Conservation (phyloP, 352 stramenopile species). For the Blastocystis sp. region DNA sequence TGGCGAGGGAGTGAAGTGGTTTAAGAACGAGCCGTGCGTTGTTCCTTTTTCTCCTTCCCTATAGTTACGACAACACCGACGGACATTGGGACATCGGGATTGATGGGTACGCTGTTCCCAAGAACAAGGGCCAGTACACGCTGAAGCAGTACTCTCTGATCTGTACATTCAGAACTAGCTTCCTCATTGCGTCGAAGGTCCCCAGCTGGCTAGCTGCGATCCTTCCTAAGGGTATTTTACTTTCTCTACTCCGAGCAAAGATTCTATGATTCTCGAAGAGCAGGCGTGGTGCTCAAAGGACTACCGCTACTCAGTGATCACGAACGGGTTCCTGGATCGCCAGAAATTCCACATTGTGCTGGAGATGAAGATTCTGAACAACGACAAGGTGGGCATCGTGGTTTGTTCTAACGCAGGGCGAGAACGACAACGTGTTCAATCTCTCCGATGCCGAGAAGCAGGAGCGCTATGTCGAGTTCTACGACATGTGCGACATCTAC, state of each 20-base stretch:
- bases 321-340: not conserved
- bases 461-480: slow-evolving; percentile 39
- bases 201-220: not conserved
- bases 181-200: slow-evolving; percentile 35
- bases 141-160: not conserved
- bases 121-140: slow-evolving; percentile 57
- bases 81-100: not conserved
- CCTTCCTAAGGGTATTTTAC: not conserved
- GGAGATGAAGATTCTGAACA: slow-evolving; percentile 44
- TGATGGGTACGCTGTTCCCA: slow-evolving; percentile 24
- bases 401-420: not conserved
- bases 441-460: slow-evolving; percentile 22
- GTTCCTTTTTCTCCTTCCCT: not conserved
- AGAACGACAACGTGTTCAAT: slow-evolving; percentile 48
- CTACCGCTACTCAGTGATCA: slow-evolving; percentile 35
- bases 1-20: slow-evolving; percentile 8
- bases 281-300: slow-evolving; percentile 35
- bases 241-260: not conserved
- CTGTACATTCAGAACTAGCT: not conserved
- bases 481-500: slow-evolving; percentile 57
- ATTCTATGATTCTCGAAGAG: slow-evolving; percentile 37
- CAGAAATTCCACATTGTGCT: slow-evolving; percentile 55
- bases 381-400: not conserved
- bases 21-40: slow-evolving; percentile 33
- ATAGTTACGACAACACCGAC: slow-evolving; percentile 49